Base-by-base conservation (phyloP, 2,329 filamentous ascomycete genomes). In the Pseudogymnoascus sp. region DNA sequence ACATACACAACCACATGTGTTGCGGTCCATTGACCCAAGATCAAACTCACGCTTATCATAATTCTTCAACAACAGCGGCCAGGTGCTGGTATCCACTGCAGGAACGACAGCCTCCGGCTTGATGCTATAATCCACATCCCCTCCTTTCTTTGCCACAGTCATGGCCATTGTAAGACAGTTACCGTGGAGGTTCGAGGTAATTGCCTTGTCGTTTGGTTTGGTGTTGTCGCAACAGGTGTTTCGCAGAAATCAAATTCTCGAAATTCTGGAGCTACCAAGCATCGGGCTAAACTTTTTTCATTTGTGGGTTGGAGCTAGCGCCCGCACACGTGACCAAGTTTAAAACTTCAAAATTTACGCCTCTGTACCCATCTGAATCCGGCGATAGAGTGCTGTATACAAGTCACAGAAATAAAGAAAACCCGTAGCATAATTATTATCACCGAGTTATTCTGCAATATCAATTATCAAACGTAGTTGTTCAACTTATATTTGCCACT, bases 11-110 rank as follows among this genome's bases (percentile, higher is more conserved):
- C 28, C n/a, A 34, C 18, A 36, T 40, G 28, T 60, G 10, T 42
- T 38, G n/a, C 38, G n/a, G 36, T 42, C 36, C 59, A 60, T 42
- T 42, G 59, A 38, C 23, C 21, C 25, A 38, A 42, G 60, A 38
- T 36, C 66, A 65, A 70, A 82, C 89, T 75, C 84, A 95, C 91
- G 82, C 75, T 93, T 90, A 78, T 92, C 90, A 80, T 96, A 97
- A 81, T 97, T 96, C 82, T 96, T 96, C 74, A 97, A 84, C 72
- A 97, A 84, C 73, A 97, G 82, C 72, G 95, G 95, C 91, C 92
- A 97, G 76, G 87, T 84, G 81, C 89, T 93, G 71, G 91, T 96
- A 78, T 96, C 88, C 72, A 96, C 82, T 65, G 86, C 81, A 69
- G 92, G 90, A 72, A 88, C 86, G 69, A 84, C 81, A 72, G 89